These are phyloP conservation scores for Boletus pseudopeckii DNA, from an alignment of 768 basidiomycete genomes.

Conservation along the genomic window DNA sequence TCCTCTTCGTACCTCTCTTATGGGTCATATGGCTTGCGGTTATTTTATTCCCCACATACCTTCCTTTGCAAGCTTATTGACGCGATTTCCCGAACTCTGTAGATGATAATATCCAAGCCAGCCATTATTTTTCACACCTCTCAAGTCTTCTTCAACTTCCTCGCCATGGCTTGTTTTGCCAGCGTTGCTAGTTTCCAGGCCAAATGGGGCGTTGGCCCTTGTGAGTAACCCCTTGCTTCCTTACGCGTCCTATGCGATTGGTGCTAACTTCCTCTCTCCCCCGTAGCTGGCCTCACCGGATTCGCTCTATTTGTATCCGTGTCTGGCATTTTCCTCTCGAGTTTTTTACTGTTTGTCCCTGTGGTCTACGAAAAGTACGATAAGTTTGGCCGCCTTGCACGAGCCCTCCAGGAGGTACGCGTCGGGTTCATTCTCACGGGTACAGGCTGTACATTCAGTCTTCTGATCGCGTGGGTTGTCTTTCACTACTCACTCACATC, in stretches of 20 bases:
- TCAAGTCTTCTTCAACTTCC: constrained; percentile 90
- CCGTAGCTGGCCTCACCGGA: constrained; percentile 76
- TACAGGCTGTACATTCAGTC: constrained; percentile 57
- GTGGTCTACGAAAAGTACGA: constrained; percentile 85
- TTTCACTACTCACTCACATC: background rate
- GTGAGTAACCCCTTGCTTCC: constrained; percentile 45
- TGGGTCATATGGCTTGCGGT: constrained; percentile 75
- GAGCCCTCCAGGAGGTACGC: constrained; percentile 78
- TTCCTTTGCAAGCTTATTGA: constrained; percentile 9
- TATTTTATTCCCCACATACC: constrained; percentile 19
- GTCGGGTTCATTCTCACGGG: constrained; percentile 81
- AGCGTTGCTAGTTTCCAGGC: constrained; percentile 87
- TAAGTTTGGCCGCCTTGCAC: constrained; percentile 70
- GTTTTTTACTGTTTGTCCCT: constrained; percentile 73
- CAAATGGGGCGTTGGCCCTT: constrained; percentile 79
- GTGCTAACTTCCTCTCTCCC: constrained; percentile 12
- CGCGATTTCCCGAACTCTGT: constrained; percentile 13
- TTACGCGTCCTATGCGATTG: background rate
- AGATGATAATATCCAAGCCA: constrained; percentile 90
- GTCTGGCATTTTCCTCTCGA: constrained; percentile 65
- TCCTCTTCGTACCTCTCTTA: constrained; percentile 62
- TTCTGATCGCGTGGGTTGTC: constrained; percentile 72
- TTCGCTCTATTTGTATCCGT: constrained; percentile 83
- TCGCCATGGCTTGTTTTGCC: constrained; percentile 89
- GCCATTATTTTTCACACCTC: constrained; percentile 71